Evolutionary conservation across 2,329 filamentous ascomycete species (phyloP).

Genomic region (Fusarium sp.): DNA sequence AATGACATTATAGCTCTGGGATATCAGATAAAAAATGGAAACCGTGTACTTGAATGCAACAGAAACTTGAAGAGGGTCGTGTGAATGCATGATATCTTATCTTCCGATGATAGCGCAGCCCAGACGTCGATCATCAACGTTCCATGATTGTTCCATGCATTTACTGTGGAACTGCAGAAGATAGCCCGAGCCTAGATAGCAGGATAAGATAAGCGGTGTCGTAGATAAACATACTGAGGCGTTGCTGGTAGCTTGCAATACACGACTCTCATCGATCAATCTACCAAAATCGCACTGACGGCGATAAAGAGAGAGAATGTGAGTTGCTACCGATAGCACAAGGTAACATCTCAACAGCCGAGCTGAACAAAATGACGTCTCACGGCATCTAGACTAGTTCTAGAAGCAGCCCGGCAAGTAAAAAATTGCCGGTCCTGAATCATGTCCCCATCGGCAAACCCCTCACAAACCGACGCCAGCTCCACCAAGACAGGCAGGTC

Average conservation of each 20-base stretch:
- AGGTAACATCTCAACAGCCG: neutral
- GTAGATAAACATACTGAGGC: neutral
- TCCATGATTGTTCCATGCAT: neutral
- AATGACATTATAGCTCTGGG: neutral
- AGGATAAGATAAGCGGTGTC: neutral
- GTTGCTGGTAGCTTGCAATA: neutral
- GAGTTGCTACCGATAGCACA: neutral
- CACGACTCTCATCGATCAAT: neutral
- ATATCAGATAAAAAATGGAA: neutral
- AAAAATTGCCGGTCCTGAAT: constrained; percentile 19
- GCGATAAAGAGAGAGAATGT: rapidly evolving
- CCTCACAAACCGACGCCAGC: constrained; percentile 21
- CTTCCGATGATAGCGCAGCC: neutral
- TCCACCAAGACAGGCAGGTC: constrained; percentile 16
- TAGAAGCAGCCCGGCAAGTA: constrained; percentile 6
- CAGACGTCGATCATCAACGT: neutral
- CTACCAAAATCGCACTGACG: neutral
- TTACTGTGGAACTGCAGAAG: neutral
- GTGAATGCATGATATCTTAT: neutral
- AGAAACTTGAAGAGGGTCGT: too few species aligned
- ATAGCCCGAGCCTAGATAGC: neutral
- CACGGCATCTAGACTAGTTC: neutral
- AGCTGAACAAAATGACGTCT: neutral
- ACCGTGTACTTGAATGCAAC: too few species aligned
- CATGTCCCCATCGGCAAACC: constrained; percentile 25